A percentile compares a stretch with the other conserved stretches of the same genome.
These are phyloP conservation scores for Cardamine occulta DNA, from an alignment of 345 rosid genomes.

Conservation along the genomic window DNA sequence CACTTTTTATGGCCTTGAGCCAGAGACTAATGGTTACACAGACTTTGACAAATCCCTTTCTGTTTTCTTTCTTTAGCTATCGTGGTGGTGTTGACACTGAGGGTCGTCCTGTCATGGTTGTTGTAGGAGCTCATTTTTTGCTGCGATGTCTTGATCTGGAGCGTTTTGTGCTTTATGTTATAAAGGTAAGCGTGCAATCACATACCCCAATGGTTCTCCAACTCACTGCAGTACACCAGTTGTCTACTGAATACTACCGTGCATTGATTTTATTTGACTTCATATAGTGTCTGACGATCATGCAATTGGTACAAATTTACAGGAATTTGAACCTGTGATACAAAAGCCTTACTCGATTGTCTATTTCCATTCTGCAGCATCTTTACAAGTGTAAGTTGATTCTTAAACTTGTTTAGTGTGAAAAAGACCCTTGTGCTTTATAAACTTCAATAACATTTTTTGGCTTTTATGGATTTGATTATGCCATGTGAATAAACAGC, in stretches of 20 bases:
- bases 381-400: slow-evolving; percentile 85
- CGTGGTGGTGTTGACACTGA: slow-evolving; percentile 97
- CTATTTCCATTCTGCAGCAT: slow-evolving; percentile 93
- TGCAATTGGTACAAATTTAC: slow-evolving; percentile 36
- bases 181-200: slow-evolving; percentile 57
- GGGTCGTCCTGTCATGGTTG: slow-evolving; percentile 94
- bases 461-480: slow-evolving; percentile 8
- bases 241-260: slow-evolving; percentile 18
- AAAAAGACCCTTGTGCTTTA: slow-evolving; percentile 8
- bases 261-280: not conserved
- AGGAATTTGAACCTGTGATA: slow-evolving; percentile 98
- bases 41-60: slow-evolving; percentile 23
- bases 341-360: slow-evolving; percentile 93
- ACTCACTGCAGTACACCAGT: slow-evolving; percentile 8
- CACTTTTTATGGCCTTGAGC: not conserved
- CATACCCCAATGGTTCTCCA: slow-evolving; percentile 5
- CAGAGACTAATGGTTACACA: slow-evolving; percentile 6
- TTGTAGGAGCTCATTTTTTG: slow-evolving; percentile 98
- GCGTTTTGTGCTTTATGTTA: slow-evolving; percentile 77
- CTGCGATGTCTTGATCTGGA: slow-evolving; percentile 94
- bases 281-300: slow-evolving; percentile 1
- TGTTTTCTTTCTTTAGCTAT: slow-evolving; percentile 61
- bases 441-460: not conserved
- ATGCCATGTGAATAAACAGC: slow-evolving; percentile 46
- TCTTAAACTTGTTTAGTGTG: slow-evolving; percentile 6